Conservation (phyloP, 805 yeast genomes). For the Candida alai region DNA sequence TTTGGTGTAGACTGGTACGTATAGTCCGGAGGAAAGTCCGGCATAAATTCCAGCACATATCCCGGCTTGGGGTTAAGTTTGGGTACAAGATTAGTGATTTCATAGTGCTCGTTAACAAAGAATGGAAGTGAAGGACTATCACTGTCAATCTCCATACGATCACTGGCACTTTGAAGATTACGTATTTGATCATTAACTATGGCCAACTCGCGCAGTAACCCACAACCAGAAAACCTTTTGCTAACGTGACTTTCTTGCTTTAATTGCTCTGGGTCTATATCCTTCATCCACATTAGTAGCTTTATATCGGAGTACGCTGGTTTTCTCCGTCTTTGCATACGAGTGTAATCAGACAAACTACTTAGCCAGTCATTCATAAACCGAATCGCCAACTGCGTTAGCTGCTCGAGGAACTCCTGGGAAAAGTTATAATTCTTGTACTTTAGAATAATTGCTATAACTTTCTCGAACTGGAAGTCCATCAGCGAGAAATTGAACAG, state of each 20-base stretch:
- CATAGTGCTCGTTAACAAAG: constrained; percentile 49
- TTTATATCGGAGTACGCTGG: constrained; percentile 52
- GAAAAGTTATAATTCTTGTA: constrained; percentile 20
- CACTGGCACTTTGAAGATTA: constrained; percentile 1
- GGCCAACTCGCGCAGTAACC: background rate
- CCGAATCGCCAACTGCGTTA: constrained; percentile 25
- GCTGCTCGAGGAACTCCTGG: constrained; percentile 24
- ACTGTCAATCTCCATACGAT: constrained; percentile 20
- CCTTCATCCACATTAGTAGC: constrained; percentile 41
- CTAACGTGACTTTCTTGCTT: constrained; percentile 10
- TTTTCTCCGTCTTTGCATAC: constrained; percentile 55
- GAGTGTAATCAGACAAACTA: constrained; percentile 47
- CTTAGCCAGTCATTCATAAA: constrained; percentile 34
- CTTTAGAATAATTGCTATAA: constrained; percentile 7
- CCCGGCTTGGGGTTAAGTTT: constrained; percentile 36
- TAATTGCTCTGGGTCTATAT: constrained; percentile 25
- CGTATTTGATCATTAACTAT: constrained; percentile 11
- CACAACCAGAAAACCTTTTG: constrained; percentile 7
- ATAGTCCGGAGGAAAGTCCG: constrained; percentile 90
- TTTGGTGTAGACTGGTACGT: constrained; percentile 79
- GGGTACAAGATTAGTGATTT: constrained; percentile 53
- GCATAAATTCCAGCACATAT: constrained; percentile 73
- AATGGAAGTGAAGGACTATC: constrained; percentile 47
- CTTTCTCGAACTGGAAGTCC: constrained; percentile 9
- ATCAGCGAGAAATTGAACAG: constrained; percentile 3